A percentile compares a stretch with the other conserved stretches of the same genome.
Conservation (phyloP, 1,284 basidiomycete species). For the Tilletia caries region DNA sequence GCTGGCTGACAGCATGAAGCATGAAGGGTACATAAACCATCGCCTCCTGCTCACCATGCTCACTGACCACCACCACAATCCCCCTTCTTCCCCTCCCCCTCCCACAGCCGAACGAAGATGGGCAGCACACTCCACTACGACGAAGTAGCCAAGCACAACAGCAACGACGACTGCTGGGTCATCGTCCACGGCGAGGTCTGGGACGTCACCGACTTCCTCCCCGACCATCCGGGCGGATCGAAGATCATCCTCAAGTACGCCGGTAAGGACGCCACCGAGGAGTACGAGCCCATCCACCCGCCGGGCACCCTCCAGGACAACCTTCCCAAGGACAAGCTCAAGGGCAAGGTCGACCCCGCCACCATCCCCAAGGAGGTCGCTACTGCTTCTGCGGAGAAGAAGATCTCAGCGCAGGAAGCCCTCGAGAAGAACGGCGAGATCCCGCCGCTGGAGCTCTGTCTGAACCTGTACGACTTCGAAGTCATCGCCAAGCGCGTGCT, state of each 20-base stretch:
- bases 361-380: slow-evolving; percentile 33
- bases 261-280: slow-evolving; percentile 33
- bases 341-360: slow-evolving; percentile 41
- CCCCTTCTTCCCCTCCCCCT: no score
- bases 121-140: slow-evolving; percentile 55
- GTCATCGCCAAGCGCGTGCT: slow-evolving; percentile 55
- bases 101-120: not conserved
- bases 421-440: slow-evolving; percentile 28
- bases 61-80: no score
- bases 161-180: slow-evolving; percentile 77
- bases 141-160: slow-evolving; percentile 69
- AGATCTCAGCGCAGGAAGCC: slow-evolving; percentile 14
- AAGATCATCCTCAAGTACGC: slow-evolving; percentile 31
- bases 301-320: slow-evolving; percentile 51
- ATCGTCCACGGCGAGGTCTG: slow-evolving; percentile 74
- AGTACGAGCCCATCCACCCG: slow-evolving; percentile 51
- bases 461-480: slow-evolving; percentile 89
- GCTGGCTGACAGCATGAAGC: no score
- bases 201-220: slow-evolving; percentile 72
- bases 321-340: slow-evolving; percentile 42
- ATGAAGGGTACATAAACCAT: no score
- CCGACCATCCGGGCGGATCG: slow-evolving; percentile 47
- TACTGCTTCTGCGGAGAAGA: slow-evolving; percentile 17
- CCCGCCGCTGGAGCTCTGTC: slow-evolving; percentile 71
- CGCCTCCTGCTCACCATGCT: no score